Evolutionary conservation across 208 protist genomes (phyloP).

Genomic region (Hexamita inflata): DNA sequence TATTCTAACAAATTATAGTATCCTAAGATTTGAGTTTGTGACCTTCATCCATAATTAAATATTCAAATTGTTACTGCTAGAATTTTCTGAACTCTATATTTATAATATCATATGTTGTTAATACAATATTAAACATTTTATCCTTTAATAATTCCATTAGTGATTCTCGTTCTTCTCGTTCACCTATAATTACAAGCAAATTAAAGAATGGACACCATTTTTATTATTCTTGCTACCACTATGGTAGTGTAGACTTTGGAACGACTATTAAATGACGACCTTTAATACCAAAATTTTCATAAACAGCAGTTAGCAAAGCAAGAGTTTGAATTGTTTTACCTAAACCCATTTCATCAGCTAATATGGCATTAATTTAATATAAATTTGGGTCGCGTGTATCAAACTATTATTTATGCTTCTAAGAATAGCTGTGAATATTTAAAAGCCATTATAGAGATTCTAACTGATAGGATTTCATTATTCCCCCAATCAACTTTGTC

Average conservation of each 20-base stretch:
- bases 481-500: too few species aligned
- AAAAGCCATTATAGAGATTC: conserved; percentile 15
- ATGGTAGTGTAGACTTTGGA: conserved; percentile 68
- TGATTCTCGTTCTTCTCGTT: conserved; percentile 63
- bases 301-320: background rate
- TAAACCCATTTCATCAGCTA: conserved; percentile 97
- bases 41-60: conserved; percentile 31
- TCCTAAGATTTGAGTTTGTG: conserved; percentile 28
- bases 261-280: conserved; percentile 48
- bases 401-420: background rate
- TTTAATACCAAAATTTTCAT: background rate
- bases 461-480: conserved; percentile 14
- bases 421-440: background rate
- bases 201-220: conserved; percentile 78
- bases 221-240: conserved; percentile 84
- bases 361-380: conserved; percentile 65
- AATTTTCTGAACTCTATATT: conserved; percentile 67
- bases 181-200: conserved; percentile 73
- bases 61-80: conserved; percentile 52
- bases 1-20: background rate
- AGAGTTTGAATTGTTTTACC: conserved; percentile 40
- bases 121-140: conserved; percentile 62
- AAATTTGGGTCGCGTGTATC: too few species aligned
- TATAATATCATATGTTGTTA: conserved; percentile 89
- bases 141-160: conserved; percentile 27